Percentiles rank a stretch among this genome's conserved stretches.
Conservation (phyloP, 1,139 yeast genomes). For the Magnusiomyces tetraspermus region DNA sequence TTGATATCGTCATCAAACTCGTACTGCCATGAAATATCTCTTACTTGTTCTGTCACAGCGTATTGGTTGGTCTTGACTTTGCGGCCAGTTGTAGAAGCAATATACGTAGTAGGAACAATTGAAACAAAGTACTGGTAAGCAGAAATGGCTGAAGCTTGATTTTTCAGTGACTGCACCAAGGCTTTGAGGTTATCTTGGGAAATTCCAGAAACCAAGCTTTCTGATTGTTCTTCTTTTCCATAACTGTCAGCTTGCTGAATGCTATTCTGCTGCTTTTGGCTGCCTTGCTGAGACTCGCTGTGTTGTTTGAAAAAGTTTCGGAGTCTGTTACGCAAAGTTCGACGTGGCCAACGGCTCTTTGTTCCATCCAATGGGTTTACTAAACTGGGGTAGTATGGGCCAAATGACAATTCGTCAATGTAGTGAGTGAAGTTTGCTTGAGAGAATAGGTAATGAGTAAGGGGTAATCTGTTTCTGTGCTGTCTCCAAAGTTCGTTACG, state of each 20-base stretch:
- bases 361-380: constrained; percentile 71
- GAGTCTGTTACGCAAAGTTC: neutral
- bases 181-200: neutral
- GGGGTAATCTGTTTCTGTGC: constrained; percentile 2
- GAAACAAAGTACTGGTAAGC: constrained; percentile 53
- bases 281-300: neutral
- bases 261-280: neutral
- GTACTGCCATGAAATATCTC: constrained; percentile 14
- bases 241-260: neutral
- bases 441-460: neutral
- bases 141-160: constrained; percentile 14
- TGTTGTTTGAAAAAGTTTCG: neutral
- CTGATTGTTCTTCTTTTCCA: neutral
- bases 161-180: neutral
- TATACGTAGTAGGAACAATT: constrained; percentile 76
- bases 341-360: neutral
- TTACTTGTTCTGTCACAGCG: constrained; percentile 53
- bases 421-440: constrained; percentile 72
- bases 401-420: constrained; percentile 81
- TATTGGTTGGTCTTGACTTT: constrained; percentile 77
- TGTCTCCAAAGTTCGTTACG: constrained; percentile 1
- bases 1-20: neutral
- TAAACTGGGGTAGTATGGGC: constrained; percentile 78
- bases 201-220: neutral
- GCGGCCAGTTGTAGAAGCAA: constrained; percentile 51